A percentile compares a stretch with the other conserved stretches of the same genome.
These are phyloP conservation scores for Dinochytrium kinnereticum DNA, from an alignment of 371 early-diverging fungal genomes.

Conservation along the genomic window DNA sequence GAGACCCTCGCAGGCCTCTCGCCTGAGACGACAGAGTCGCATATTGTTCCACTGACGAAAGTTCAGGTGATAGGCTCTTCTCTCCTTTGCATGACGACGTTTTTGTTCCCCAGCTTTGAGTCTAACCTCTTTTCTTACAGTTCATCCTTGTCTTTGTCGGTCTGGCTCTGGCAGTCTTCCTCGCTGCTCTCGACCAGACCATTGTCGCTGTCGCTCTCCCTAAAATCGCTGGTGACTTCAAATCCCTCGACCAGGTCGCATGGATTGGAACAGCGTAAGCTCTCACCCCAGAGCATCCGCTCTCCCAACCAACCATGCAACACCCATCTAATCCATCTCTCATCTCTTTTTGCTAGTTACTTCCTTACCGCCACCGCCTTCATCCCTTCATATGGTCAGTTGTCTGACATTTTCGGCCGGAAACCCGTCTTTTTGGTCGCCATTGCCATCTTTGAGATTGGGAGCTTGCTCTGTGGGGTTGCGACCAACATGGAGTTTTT, in stretches of 20 bases:
- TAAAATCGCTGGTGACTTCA: conserved; percentile 64
- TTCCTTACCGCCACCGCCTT: conserved; percentile 50
- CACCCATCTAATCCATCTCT: no score
- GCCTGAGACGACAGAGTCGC: not conserved
- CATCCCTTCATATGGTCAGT: conserved; percentile 60
- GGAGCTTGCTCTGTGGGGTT: conserved; percentile 65
- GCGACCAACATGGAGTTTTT: conserved; percentile 62
- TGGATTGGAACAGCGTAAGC: conserved; percentile 74
- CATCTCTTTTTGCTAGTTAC: no score
- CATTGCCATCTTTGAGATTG: conserved; percentile 64
- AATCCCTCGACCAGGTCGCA: conserved; percentile 61
- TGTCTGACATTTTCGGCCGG: conserved; percentile 78
- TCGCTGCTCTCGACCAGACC: conserved; percentile 69
- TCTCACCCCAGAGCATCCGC: no score
- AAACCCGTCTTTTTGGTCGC: conserved; percentile 64
- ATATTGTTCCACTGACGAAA: not conserved
- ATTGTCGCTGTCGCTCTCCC: conserved; percentile 17
- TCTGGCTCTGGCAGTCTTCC: conserved; percentile 62
- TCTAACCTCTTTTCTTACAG: no score
- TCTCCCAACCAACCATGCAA: no score
- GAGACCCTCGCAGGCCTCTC: not conserved
- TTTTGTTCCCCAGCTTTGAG: not conserved
- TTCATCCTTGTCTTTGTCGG: conserved; percentile 36
- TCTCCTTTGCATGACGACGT: not conserved
- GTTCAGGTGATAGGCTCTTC: not conserved